These are phyloP conservation scores for Pyronema domesticum DNA, from an alignment of 495 filamentous ascomycete genomes.

Conservation along the genomic window DNA sequence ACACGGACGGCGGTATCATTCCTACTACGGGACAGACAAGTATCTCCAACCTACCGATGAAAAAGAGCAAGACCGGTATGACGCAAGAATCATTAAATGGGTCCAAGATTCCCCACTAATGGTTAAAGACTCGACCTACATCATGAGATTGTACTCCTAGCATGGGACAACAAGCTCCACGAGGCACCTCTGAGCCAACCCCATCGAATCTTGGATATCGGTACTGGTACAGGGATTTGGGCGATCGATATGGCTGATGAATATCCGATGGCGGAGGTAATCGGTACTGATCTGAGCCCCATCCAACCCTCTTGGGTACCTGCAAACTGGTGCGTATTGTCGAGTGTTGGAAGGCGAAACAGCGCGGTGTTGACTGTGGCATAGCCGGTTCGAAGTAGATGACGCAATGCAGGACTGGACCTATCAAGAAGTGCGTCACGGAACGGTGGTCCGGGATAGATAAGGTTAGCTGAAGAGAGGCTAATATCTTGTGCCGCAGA, in stretches of 20 bases:
- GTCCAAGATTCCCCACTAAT: background rate
- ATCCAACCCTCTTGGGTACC: background rate
- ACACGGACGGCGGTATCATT: background rate
- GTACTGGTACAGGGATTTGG: constrained; percentile 20
- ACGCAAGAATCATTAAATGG: background rate
- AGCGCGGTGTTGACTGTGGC: background rate
- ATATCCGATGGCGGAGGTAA: background rate
- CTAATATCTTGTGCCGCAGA: background rate
- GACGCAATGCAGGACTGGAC: constrained; percentile 29
- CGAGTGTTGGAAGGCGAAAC: background rate
- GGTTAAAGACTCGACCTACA: background rate
- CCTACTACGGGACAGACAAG: background rate
- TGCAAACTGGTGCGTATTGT: background rate
- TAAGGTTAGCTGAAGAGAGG: background rate
- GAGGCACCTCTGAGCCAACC: constrained; percentile 10
- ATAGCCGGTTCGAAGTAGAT: constrained; percentile 29
- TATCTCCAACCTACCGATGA: background rate
- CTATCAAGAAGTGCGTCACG: constrained; percentile 15
- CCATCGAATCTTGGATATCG: constrained; percentile 10
- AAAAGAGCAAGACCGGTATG: background rate
- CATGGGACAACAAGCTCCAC: constrained; percentile 14
- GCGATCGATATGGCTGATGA: constrained; percentile 2
- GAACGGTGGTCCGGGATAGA: background rate
- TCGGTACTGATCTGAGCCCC: background rate
- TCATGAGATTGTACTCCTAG: constrained; percentile 18